phyloP scores from a whole-genome alignment of 805 yeast species.

The Wickerhamiella lipophila region DNA sequence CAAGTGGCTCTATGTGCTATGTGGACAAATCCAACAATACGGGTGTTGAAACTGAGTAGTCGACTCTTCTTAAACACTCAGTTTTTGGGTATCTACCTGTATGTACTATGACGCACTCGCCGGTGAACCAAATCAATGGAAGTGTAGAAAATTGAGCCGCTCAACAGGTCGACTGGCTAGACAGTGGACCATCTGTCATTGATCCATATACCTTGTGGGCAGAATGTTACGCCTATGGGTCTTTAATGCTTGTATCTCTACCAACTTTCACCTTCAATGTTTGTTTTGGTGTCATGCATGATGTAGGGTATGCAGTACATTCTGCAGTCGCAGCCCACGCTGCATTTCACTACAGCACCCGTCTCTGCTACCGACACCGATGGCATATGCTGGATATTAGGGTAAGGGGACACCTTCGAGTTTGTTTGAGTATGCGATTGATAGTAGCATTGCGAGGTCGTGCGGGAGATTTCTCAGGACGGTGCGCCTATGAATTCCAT shows the following conservation, averaged over 20 bases:
- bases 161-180: too few relatives aligned
- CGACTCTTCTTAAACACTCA: background rate
- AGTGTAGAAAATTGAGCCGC: background rate
- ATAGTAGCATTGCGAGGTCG: background rate
- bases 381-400: background rate
- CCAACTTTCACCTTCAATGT: background rate
- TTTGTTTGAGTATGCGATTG: background rate
- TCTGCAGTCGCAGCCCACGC: slow-evolving; percentile 8
- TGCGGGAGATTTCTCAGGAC: background rate
- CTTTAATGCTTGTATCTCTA: background rate
- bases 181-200: too few relatives aligned
- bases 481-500: too few relatives aligned
- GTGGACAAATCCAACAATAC: background rate
- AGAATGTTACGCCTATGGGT: too few relatives aligned
- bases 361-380: slow-evolving; percentile 11
- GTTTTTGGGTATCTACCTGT: background rate
- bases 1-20: background rate
- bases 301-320: slow-evolving; percentile 10
- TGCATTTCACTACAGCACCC: slow-evolving; percentile 4
- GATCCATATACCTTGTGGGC: too few relatives aligned
- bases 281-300: slow-evolving; percentile 5
- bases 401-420: background rate
- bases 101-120: slow-evolving; percentile 2
- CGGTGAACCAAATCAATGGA: background rate
- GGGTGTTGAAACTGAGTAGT: background rate